Evolutionary conservation across 1,284 basidiomycete genomes (phyloP).

Genomic region (Austropuccinia psidii): DNA sequence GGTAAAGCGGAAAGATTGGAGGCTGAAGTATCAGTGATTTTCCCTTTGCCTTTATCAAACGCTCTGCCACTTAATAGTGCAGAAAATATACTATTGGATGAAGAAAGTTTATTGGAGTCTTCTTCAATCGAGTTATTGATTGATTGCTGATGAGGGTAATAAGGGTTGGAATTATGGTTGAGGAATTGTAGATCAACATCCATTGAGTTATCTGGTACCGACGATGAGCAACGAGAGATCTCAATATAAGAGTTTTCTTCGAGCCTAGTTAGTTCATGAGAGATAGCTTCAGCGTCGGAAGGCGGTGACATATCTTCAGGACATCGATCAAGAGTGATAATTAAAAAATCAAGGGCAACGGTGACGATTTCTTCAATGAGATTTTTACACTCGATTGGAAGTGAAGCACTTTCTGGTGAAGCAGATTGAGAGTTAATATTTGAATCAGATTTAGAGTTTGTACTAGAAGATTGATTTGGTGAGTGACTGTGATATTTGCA

Average conservation of each 20-base stretch:
- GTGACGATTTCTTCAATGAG: slow-evolving; percentile 65
- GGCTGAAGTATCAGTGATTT: slow-evolving; percentile 16
- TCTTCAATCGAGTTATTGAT: slow-evolving; percentile 15
- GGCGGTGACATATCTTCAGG: slow-evolving; percentile 36
- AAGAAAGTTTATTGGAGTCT: slow-evolving; percentile 4
- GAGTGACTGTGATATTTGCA: slow-evolving; percentile 61
- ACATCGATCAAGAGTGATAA: slow-evolving; percentile 55
- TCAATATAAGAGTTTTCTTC: slow-evolving; percentile 34
- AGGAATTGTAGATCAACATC: slow-evolving; percentile 25
- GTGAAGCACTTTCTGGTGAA: slow-evolving; percentile 45
- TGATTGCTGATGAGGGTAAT: slow-evolving; percentile 24
- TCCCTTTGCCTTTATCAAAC: slow-evolving; percentile 31
- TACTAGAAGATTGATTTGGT: not conserved
- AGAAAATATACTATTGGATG: slow-evolving; percentile 11
- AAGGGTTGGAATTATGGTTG: slow-evolving; percentile 8
- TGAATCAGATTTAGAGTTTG: slow-evolving; percentile 38
- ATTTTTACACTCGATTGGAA: slow-evolving; percentile 56
- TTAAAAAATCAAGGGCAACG: slow-evolving; percentile 71
- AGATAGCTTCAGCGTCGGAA: slow-evolving; percentile 18
- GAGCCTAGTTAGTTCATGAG: slow-evolving; percentile 15
- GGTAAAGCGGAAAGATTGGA: not conserved
- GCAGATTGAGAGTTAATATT: slow-evolving; percentile 30
- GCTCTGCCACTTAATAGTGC: slow-evolving; percentile 20
- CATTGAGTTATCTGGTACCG: slow-evolving; percentile 29
- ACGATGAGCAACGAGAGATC: slow-evolving; percentile 5